Conservation (phyloP, 805 yeast species). For the Kuraishia cidri region DNA sequence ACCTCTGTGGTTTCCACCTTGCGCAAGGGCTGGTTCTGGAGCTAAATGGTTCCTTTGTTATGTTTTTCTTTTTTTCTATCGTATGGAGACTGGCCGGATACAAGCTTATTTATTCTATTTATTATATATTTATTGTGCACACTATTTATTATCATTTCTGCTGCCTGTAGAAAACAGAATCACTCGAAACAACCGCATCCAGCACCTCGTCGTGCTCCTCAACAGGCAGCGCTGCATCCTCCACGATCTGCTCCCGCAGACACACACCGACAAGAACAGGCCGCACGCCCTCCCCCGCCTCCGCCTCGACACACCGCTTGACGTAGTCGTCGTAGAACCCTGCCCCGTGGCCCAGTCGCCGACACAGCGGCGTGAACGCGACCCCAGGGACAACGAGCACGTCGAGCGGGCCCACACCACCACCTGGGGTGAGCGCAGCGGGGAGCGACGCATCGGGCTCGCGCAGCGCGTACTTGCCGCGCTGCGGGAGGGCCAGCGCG, state of each 20-base stretch:
- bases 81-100: too few relatives aligned
- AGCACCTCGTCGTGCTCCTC: conserved; percentile 59
- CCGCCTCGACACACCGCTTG: conserved; percentile 32
- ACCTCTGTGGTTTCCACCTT: not conserved
- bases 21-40: conserved; percentile 5
- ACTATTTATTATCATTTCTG: conserved; percentile 2
- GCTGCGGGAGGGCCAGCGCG: conserved; percentile 43
- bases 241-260: conserved; percentile 50
- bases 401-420: conserved; percentile 40
- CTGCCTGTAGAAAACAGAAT: conserved; percentile 8
- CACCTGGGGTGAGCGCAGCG: conserved; percentile 10
- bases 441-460: conserved; percentile 43
- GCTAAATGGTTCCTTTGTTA: not conserved
- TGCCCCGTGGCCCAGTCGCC: conserved; percentile 83
- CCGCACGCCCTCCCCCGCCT: conserved; percentile 5
- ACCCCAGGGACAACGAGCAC: conserved; percentile 79
- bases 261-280: conserved; percentile 58
- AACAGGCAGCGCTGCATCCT: conserved; percentile 32
- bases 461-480: conserved; percentile 55
- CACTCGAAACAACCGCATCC: conserved; percentile 43
- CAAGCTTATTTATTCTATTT: conserved; percentile 3
- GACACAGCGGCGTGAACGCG: conserved; percentile 45
- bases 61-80: too few relatives aligned
- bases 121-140: conserved; percentile 1
- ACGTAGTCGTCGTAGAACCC: conserved; percentile 85